Conservation (phyloP, 2,329 filamentous ascomycete species). For the Aspergillus oerlinghausenensis region DNA sequence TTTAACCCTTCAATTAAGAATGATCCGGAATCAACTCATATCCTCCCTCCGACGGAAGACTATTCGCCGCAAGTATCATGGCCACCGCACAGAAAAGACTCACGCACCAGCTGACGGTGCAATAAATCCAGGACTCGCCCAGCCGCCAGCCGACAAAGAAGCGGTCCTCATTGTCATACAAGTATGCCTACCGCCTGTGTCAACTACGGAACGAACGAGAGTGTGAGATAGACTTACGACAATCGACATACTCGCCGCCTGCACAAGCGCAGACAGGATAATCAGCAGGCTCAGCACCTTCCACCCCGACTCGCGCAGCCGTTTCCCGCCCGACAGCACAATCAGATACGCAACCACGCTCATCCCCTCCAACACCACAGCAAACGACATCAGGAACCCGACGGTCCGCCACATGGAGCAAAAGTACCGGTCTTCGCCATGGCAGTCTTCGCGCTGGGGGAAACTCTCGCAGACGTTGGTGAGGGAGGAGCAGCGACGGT, state of each 20-base stretch:
- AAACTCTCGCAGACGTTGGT: conserved; percentile 54
- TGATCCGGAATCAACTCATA: conserved; percentile 69
- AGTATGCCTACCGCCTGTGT: conserved; percentile 59
- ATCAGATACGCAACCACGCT: conserved; percentile 75
- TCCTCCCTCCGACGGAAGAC: conserved; percentile 74
- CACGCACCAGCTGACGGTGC: conserved; percentile 57
- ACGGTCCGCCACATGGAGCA: conserved; percentile 89
- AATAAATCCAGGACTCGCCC: conserved; percentile 73
- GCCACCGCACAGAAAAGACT: conserved; percentile 51
- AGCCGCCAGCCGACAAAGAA: conserved; percentile 81
- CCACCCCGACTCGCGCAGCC: conserved; percentile 78
- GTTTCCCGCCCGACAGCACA: conserved; percentile 72
- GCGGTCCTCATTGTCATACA: conserved; percentile 76
- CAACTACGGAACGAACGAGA: background rate
- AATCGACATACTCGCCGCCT: conserved; percentile 73
- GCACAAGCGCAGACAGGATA: conserved; percentile 59
- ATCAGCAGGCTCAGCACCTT: conserved; percentile 66
- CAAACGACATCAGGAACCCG: conserved; percentile 82
- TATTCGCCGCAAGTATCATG: conserved; percentile 62
- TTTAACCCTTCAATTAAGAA: conserved; percentile 4
- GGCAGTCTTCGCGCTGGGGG: conserved; percentile 64
- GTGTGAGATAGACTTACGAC: conserved; percentile 59
- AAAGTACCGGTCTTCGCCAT: conserved; percentile 65
- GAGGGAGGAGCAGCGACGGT: conserved; percentile 71
- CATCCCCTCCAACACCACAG: conserved; percentile 75